Base-by-base conservation (phyloP, 352 stramenopile genomes). In the Stramenopiles sp. region DNA sequence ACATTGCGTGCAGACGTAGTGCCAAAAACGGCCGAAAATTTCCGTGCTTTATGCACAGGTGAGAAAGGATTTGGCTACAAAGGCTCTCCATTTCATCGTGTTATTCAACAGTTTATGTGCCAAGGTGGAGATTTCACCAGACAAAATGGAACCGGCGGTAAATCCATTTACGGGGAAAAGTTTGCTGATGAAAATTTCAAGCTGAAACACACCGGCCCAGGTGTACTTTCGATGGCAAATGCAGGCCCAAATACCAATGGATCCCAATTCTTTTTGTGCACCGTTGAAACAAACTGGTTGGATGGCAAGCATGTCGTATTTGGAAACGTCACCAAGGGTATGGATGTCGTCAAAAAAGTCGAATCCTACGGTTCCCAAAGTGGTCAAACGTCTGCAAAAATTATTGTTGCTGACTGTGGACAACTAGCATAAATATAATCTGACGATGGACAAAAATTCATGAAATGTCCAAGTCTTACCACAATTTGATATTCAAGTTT, bases 271-370 rank as follows among this genome's bases (percentile, higher is more conserved):
- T 98, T 98, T 85, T 97, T 98, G 80, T 96, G 92, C 25, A 97
- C 95, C 30, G 89, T 92, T 82, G 86, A 94, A 76, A 99, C 94
- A 82, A 91, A 93, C 32, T 98, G 97, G 86, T 88, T 99, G 80
- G 95, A 99, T 84, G 93, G 92, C 84, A 98, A 97, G 88, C 96
- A 99, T 90, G 93, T 98, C 44, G 97, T 99, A 1, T 98, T 99
- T 86, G 95, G 95, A 55, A 91, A 97, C 82, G 92, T 96, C 4
- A 14, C 31, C 4, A 14, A 78, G 4, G 22, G 22, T 14, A 33
- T 33, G 30, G 22, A 75, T 14, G 4, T 80, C 4, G 71, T 81
- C 29, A 44, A 81, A 30, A 71, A 81, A 14, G 32, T 80, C 83
- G 97, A 99, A 85, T 86, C 85, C 39, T 82, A 91, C n/a, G 86